These are phyloP conservation scores for Leccinum longicurvipes DNA, from an alignment of 768 basidiomycete genomes.

Conservation along the genomic window DNA sequence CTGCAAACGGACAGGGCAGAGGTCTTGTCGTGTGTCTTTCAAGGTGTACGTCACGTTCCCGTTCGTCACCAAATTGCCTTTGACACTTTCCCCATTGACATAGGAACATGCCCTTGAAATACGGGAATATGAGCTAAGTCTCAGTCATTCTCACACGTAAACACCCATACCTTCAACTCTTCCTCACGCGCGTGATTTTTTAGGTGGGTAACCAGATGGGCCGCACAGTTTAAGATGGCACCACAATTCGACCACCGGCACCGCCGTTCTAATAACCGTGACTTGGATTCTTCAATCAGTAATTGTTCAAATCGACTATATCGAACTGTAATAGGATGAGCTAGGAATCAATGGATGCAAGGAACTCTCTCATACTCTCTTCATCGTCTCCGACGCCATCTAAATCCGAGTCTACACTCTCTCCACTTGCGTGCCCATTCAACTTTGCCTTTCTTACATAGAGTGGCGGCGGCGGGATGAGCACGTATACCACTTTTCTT, in stretches of 20 bases:
- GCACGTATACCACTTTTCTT: constrained; percentile 27
- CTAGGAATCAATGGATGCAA: constrained; percentile 20
- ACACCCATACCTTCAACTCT: constrained; percentile 26
- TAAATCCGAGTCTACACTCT: constrained; percentile 15
- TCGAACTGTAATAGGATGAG: constrained; percentile 37
- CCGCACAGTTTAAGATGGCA: constrained; percentile 50
- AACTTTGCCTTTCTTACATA: constrained; percentile 19
- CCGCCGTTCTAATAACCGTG: constrained; percentile 41
- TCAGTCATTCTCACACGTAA: background rate
- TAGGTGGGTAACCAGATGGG: constrained; percentile 50
- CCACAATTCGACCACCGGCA: constrained; percentile 65
- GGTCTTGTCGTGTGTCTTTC: constrained; percentile 42
- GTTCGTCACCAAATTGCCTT: constrained; percentile 36
- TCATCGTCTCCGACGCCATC: constrained; percentile 22
- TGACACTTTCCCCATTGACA: constrained; percentile 61
- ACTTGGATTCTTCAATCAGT: constrained; percentile 46
- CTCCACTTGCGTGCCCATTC: constrained; percentile 13
- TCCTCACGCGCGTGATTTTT: constrained; percentile 34
- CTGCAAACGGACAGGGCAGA: constrained; percentile 35
- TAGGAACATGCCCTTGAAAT: constrained; percentile 34
- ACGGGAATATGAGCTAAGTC: constrained; percentile 6
- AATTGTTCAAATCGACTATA: constrained; percentile 38
- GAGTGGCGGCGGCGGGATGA: constrained; percentile 26
- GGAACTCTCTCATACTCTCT: constrained; percentile 31
- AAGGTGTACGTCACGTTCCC: constrained; percentile 46